phyloP scores from a whole-genome alignment of 139 green algal genomes.

The Protoeuglena noctilucae region DNA sequence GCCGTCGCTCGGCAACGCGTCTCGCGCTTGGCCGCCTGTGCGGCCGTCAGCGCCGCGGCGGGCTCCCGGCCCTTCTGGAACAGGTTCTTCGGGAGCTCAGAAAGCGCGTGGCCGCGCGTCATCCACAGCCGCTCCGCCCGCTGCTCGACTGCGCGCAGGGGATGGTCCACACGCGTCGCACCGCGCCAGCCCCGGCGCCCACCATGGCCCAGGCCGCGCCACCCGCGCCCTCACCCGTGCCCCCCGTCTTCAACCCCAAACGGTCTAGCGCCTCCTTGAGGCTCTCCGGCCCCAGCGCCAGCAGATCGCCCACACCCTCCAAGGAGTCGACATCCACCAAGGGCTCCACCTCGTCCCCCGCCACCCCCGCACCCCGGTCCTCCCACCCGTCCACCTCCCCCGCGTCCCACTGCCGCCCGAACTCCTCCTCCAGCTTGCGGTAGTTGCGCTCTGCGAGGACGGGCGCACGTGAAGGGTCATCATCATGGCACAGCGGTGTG shows the following conservation, averaged over 20 bases:
- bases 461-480: no score
- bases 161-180: no score
- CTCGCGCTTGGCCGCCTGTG: not conserved
- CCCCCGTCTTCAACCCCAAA: conserved; percentile 28
- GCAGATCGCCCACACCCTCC: not conserved
- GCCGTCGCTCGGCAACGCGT: conserved; percentile 3
- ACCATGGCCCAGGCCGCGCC: no score
- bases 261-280: conserved; percentile 15
- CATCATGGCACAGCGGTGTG: no score
- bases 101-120: not conserved
- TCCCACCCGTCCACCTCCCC: conserved; percentile 56
- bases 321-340: not conserved
- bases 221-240: no score
- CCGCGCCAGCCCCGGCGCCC: no score
- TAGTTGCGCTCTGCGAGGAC: no score
- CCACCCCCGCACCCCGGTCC: conserved; percentile 21
- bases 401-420: conserved; percentile 39
- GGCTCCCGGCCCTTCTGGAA: conserved; percentile 2
- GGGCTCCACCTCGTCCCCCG: conserved; percentile 12
- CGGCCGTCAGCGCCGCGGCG: not conserved
- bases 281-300: not conserved
- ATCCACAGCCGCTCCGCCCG: conserved; percentile 19
- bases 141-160: no score
- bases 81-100: not conserved
- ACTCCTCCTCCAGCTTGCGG: conserved; percentile 58